Evolutionary conservation across 768 basidiomycete species (phyloP).

Genomic region (Xanthoconium purpureum): DNA sequence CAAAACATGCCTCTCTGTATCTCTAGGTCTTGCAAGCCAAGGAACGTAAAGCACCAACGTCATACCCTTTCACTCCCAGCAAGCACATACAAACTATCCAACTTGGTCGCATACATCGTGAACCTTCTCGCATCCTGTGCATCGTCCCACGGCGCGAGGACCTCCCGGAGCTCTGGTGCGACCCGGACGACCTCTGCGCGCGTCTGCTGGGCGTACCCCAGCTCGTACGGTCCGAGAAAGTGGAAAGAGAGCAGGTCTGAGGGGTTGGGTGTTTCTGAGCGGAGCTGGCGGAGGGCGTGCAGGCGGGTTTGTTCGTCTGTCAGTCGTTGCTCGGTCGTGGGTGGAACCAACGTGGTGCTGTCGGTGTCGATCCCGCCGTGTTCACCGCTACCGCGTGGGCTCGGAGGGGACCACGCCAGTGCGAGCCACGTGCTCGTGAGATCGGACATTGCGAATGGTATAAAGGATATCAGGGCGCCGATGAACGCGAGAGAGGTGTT

Average conservation of each 20-base stretch:
- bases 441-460: conserved; percentile 48
- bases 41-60: not conserved
- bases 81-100: conserved; percentile 25
- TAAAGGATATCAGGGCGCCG: conserved; percentile 41
- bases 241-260: conserved; percentile 28
- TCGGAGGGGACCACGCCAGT: conserved; percentile 34
- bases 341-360: conserved; percentile 26
- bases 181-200: conserved; percentile 16
- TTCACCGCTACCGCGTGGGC: too few species aligned
- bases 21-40: too few species aligned
- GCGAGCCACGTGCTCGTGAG: conserved; percentile 50
- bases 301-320: conserved; percentile 39
- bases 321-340: conserved; percentile 33
- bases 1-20: not conserved
- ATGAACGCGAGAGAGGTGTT: conserved; percentile 48
- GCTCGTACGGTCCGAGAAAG: conserved; percentile 17
- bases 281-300: conserved; percentile 15
- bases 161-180: conserved; percentile 13
- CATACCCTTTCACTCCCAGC: conserved; percentile 3
- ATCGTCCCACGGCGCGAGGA: conserved; percentile 28
- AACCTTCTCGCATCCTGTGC: conserved; percentile 24
- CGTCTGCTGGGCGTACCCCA: conserved; percentile 20
- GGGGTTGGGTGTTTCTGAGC: conserved; percentile 22
- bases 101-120: conserved; percentile 27
- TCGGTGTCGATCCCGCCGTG: too few species aligned